Base-by-base conservation (phyloP, 1,139 yeast species). In the Protomyces inouyei region DNA sequence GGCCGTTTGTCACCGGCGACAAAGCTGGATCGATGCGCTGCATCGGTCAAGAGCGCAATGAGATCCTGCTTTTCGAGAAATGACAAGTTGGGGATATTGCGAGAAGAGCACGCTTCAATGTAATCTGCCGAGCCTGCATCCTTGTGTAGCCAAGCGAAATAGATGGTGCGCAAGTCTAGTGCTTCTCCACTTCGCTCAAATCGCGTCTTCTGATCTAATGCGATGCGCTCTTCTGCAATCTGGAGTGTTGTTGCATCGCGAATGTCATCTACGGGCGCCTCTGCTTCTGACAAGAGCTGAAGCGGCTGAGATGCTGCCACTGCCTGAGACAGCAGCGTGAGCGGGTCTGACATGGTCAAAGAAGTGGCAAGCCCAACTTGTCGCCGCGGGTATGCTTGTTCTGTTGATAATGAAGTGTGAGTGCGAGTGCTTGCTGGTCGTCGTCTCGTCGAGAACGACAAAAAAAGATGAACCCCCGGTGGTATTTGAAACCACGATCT, bases 101-200 rank as follows among this genome's bases (percentile, higher is more conserved):
- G 77, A 64, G 82, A 83, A 69, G 85, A 85, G 70, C 97, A 88
- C 61, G 83, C 85, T 28, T 85, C 82, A 68, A 90, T 83, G 73
- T 93, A 92, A 66, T 91, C 96, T 12, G 96, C 86, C 61, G 91
- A 87, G 52, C 87, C 83, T 45, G 87, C 80, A 66, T 88, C 91
- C 67, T 83, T 85, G 69, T 85, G 84, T 38, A 86, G 69, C 95
- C 96, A 93, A 70, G 95, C 88, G 73, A 90, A 90, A 46, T 85
- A 81, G 3, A 89, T 85, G 0, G 87, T 83, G 68, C 84, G 78
- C 66, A 88, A 76, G n/a, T 81, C 77, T 60, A 86, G 80, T 4
- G 69, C 64, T n/a, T 67, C 68, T 1, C 64, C 68, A 8, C 43
- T 57, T 16, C 38, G 53, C 53, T 37, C 12, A 21, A 59, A 51